Percentiles rank a stretch among this genome's conserved stretches.
Evolutionary conservation across 257 asterid species (phyloP).

Genomic region (Prunella vulgaris): DNA sequence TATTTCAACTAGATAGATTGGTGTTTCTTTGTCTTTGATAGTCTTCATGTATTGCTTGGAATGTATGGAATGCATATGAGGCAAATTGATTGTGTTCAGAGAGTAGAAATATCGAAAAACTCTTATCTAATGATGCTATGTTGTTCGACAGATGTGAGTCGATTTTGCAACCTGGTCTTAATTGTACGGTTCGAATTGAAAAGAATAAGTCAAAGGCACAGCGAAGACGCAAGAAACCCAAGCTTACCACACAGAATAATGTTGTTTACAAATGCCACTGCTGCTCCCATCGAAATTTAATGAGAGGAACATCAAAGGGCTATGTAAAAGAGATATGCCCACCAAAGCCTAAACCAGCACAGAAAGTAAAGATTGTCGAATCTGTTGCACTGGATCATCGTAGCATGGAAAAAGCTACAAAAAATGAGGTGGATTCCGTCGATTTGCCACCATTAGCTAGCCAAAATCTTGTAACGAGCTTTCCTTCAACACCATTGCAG

Average conservation of each 20-base stretch:
- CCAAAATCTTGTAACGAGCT: conserved; percentile 22
- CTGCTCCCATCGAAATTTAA: conserved; percentile 55
- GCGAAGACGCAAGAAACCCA: conserved; percentile 33
- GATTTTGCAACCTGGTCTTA: conserved; percentile 62
- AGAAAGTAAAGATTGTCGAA: conserved; percentile 17
- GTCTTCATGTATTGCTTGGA: background rate
- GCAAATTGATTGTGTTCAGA: background rate
- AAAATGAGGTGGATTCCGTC: conserved; percentile 8
- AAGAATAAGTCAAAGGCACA: conserved; percentile 35
- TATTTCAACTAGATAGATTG: background rate
- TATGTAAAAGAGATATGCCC: conserved; percentile 49
- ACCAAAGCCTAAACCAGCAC: conserved; percentile 32
- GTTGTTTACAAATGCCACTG: conserved; percentile 61
- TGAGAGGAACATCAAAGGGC: conserved; percentile 70
- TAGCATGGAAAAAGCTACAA: conserved; percentile 8
- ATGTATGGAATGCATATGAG: background rate
- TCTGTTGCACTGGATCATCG: conserved; percentile 11
- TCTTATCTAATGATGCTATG: conserved; percentile 15
- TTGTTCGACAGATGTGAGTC: conserved; percentile 60
- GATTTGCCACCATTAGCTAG: conserved; percentile 27
- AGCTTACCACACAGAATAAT: conserved; percentile 34
- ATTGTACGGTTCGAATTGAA: conserved; percentile 55
- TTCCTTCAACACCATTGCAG: conserved; percentile 39
- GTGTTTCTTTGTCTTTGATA: background rate
- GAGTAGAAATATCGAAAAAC: background rate